Percentiles rank a stretch among this genome's conserved stretches.
Evolutionary conservation across 495 filamentous ascomycete genomes (phyloP).

Genomic region (Lindgomyces ingoldianus): DNA sequence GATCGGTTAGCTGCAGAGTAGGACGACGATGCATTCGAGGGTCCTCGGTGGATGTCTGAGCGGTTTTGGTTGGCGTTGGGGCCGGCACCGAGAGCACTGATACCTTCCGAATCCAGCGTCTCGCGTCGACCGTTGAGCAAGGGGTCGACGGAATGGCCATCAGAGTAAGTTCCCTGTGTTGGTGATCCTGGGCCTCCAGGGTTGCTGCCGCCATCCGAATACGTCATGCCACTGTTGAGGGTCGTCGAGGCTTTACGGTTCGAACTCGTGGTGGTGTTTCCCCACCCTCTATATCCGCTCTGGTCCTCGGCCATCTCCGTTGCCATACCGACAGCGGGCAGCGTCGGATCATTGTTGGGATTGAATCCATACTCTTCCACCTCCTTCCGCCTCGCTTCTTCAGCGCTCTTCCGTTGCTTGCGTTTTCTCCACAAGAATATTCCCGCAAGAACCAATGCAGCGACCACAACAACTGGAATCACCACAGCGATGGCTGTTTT

Average conservation of each 20-base stretch:
- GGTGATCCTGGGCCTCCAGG: constrained; percentile 66
- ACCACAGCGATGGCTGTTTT: constrained; percentile 92
- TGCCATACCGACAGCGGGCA: constrained; percentile 65
- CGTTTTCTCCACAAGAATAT: constrained; percentile 85
- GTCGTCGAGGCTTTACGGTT: constrained; percentile 85
- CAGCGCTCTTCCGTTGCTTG: constrained; percentile 79
- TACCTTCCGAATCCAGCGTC: constrained; percentile 51
- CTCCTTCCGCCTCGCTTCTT: constrained; percentile 87
- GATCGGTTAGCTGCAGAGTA: constrained; percentile 84
- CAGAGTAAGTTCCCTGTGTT: constrained; percentile 65
- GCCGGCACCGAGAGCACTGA: constrained; percentile 71
- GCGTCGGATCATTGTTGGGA: constrained; percentile 85
- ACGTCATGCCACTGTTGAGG: constrained; percentile 74
- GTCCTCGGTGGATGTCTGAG: constrained; percentile 77
- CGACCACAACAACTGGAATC: constrained; percentile 86
- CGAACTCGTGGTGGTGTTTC: constrained; percentile 73
- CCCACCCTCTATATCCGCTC: constrained; percentile 92
- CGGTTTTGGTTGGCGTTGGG: constrained; percentile 66
- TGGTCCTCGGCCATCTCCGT: constrained; percentile 56
- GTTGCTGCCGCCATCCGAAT: constrained; percentile 67
- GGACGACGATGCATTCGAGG: constrained; percentile 94
- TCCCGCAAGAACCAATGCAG: constrained; percentile 71
- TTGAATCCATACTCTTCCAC: constrained; percentile 97
- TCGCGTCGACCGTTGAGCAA: constrained; percentile 59
- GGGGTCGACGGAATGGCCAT: constrained; percentile 71